A percentile compares a stretch with the other conserved stretches of the same genome.
Conservation (phyloP, 2,329 filamentous ascomycete species). For the Parafenestella ontariensis region DNA sequence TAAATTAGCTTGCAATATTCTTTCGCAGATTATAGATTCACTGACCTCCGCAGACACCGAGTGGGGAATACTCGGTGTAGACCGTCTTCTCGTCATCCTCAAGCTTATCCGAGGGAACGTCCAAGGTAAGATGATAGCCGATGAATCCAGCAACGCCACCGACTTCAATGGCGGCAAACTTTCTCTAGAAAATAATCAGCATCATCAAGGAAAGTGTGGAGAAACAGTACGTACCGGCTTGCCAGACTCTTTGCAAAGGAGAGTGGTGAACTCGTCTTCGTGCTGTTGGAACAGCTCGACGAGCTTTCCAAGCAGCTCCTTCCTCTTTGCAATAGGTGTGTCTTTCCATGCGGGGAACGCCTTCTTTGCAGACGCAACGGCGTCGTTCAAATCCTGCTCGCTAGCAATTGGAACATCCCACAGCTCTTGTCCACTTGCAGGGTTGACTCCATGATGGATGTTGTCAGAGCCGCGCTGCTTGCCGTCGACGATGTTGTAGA, state of each 20-base stretch:
- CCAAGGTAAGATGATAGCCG: conserved; percentile 46
- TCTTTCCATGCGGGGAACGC: conserved; percentile 58
- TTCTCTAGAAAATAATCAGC: conserved; percentile 38
- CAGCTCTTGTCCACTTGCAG: conserved; percentile 58
- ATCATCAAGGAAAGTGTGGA: no score
- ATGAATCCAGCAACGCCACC: conserved; percentile 45
- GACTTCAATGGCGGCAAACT: conserved; percentile 52
- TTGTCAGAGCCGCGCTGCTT: conserved; percentile 53
- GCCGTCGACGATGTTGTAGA: conserved; percentile 62
- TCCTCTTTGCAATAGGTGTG: conserved; percentile 42
- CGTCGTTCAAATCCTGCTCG: conserved; percentile 58
- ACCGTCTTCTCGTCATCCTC: conserved; percentile 57
- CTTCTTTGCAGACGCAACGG: conserved; percentile 56
- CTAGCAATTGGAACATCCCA: conserved; percentile 60
- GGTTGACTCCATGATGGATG: conserved; percentile 59
- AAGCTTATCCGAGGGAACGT: conserved; percentile 48
- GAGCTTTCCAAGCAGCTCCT: conserved; percentile 39
- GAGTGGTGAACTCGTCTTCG: conserved; percentile 36
- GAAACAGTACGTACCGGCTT: conserved; percentile 39
- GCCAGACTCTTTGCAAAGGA: conserved; percentile 47
- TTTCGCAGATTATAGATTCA: background rate
- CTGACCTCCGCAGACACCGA: conserved; percentile 53
- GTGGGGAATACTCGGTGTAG: conserved; percentile 55
- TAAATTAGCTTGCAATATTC: background rate
- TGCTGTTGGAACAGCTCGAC: conserved; percentile 34